These are phyloP conservation scores for Globisporangium cederbergense DNA, from an alignment of 352 stramenopile genomes.

Conservation along the genomic window DNA sequence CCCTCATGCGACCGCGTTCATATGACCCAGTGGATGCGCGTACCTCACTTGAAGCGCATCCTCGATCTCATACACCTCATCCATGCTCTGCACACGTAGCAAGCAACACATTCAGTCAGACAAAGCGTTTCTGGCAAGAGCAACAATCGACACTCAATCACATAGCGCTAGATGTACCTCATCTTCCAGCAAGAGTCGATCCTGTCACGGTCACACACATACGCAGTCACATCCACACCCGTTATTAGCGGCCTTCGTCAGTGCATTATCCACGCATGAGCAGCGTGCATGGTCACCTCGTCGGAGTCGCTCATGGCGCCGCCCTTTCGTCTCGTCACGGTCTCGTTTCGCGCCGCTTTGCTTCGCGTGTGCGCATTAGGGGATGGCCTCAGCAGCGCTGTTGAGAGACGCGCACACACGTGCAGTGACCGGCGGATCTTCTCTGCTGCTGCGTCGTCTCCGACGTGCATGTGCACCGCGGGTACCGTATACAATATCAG, in stretches of 20 bases:
- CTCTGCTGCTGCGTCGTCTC: neutral
- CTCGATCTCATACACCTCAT: slow-evolving; percentile 66
- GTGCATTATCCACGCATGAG: neutral
- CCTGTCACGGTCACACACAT: slow-evolving; percentile 18
- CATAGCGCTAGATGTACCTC: slow-evolving; percentile 26
- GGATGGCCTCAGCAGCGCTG: neutral
- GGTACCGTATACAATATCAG: too few relatives aligned
- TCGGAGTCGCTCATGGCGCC: slow-evolving; percentile 52
- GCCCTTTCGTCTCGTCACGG: neutral
- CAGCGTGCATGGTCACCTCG: slow-evolving; percentile 20
- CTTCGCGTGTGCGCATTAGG: neutral
- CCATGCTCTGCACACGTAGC: slow-evolving; percentile 53
- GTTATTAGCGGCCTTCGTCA: too few relatives aligned
- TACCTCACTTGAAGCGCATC: slow-evolving; percentile 52
- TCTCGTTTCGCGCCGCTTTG: neutral
- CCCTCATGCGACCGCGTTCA: neutral
- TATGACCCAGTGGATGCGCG: neutral
- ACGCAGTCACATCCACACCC: neutral
- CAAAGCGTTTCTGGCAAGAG: neutral
- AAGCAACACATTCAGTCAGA: neutral
- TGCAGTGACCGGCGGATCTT: neutral
- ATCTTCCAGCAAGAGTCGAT: slow-evolving; percentile 42
- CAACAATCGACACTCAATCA: neutral
- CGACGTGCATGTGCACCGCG: neutral
- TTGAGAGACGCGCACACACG: neutral